These are phyloP conservation scores for Yarrowia sp. DNA, from an alignment of 805 yeast genomes.

Conservation along the genomic window DNA sequence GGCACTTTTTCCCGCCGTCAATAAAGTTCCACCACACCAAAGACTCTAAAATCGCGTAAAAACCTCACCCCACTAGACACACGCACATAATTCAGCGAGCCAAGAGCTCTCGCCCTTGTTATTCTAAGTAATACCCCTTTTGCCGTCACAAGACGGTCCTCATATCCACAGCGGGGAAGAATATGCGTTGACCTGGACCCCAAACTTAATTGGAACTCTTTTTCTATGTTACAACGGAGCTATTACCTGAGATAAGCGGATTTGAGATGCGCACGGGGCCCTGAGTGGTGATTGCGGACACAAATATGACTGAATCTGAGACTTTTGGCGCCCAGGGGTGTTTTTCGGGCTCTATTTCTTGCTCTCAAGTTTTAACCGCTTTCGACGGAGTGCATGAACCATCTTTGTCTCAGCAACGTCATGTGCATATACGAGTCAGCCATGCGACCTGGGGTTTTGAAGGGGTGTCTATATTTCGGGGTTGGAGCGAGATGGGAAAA, in stretches of 20 bases:
- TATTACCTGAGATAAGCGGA: too few relatives aligned
- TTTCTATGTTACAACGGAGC: too few relatives aligned
- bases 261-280: not conserved
- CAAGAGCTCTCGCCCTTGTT: too few relatives aligned
- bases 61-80: too few relatives aligned
- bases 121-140: too few relatives aligned
- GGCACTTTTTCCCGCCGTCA: too few relatives aligned
- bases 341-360: not conserved
- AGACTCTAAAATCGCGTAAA: too few relatives aligned
- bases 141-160: not conserved
- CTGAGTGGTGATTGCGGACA: too few relatives aligned
- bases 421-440: conserved; percentile 6
- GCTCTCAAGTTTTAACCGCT: not conserved
- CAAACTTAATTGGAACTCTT: not conserved
- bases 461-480: not conserved
- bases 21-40: too few relatives aligned
- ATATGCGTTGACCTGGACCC: not conserved
- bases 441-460: not conserved
- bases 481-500: too few relatives aligned
- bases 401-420: not conserved
- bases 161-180: not conserved
- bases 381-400: not conserved
- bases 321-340: not conserved
- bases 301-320: not conserved
- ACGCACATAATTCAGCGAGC: too few relatives aligned